Evolutionary conservation across 108 stramenopile genomes (phyloP).

Genomic region (Seminavis robusta): DNA sequence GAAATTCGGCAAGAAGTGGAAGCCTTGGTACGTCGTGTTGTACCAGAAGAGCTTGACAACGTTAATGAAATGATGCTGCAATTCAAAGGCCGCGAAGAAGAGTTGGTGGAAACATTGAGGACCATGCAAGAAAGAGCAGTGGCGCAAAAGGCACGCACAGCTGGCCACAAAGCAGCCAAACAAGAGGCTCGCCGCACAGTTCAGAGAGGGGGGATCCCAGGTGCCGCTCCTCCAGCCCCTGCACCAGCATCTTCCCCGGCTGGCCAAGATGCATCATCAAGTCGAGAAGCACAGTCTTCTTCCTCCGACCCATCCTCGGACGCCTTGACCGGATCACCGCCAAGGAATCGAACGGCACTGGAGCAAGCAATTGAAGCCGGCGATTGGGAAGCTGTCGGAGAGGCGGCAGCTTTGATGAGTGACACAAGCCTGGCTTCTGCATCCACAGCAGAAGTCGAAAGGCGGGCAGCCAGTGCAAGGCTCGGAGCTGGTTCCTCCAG

Average conservation of each 20-base stretch:
- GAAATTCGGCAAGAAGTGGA: constrained; percentile 81
- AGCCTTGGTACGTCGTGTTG: constrained; percentile 69
- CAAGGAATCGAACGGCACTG: constrained; percentile 20
- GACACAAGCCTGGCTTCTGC: constrained; percentile 31
- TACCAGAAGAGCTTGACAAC: constrained; percentile 87
- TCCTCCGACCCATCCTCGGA: constrained; percentile 5
- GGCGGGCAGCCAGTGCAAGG: constrained; percentile 16
- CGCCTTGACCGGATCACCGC: neutral
- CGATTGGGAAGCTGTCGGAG: constrained; percentile 87
- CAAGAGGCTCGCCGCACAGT: constrained; percentile 53
- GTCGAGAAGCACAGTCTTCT: neutral
- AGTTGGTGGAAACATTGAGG: constrained; percentile 78
- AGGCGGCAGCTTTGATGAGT: constrained; percentile 60
- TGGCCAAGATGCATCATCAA: constrained; percentile 17
- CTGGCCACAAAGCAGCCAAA: constrained; percentile 75
- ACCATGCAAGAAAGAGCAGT: constrained; percentile 85
- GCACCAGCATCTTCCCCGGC: neutral
- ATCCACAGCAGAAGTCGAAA: constrained; percentile 1
- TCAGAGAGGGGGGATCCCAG: neutral
- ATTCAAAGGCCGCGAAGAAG: constrained; percentile 89
- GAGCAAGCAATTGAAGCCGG: constrained; percentile 76
- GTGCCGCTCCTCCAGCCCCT: neutral
- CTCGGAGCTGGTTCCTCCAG: constrained; percentile 2
- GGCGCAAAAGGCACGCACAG: constrained; percentile 69
- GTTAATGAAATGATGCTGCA: constrained; percentile 87